These are phyloP conservation scores for Aschersonia sp. DNA, from an alignment of 2,329 filamentous ascomycete species.

Conservation along the genomic window DNA sequence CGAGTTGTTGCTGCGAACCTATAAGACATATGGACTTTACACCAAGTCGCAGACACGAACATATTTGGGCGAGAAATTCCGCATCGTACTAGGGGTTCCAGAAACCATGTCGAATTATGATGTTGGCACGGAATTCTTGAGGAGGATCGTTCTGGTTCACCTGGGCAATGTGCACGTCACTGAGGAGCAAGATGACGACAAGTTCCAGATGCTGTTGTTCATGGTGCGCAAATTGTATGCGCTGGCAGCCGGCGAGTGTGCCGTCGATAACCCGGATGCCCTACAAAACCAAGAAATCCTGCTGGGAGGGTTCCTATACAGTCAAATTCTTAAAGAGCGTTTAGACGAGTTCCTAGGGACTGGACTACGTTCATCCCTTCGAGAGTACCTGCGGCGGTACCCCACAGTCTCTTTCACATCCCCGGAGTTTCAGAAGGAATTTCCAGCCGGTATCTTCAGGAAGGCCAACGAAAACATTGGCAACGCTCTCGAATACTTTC, in stretches of 20 bases:
- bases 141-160: conserved; percentile 82
- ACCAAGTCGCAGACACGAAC: conserved; percentile 68
- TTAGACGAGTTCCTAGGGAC: conserved; percentile 72
- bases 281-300: conserved; percentile 93
- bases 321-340: conserved; percentile 88
- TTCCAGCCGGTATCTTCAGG: conserved; percentile 61
- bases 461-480: conserved; percentile 83
- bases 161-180: conserved; percentile 76
- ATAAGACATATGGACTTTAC: conserved; percentile 80
- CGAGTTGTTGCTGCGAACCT: conserved; percentile 80
- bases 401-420: conserved; percentile 62
- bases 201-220: conserved; percentile 86
- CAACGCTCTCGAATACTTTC: conserved; percentile 79
- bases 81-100: conserved; percentile 70
- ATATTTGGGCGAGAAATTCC: conserved; percentile 83
- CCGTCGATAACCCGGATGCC: conserved; percentile 90
- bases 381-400: conserved; percentile 41
- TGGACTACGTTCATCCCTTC: conserved; percentile 33
- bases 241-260: conserved; percentile 81
- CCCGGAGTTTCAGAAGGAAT: conserved; percentile 64
- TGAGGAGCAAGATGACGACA: conserved; percentile 72
- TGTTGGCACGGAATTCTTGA: conserved; percentile 79
- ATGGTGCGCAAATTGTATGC: conserved; percentile 95
- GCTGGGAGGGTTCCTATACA: conserved; percentile 84
- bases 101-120: conserved; percentile 78